These are phyloP conservation scores for Physaria fendleri DNA, from an alignment of 345 rosid genomes.

Conservation along the genomic window DNA sequence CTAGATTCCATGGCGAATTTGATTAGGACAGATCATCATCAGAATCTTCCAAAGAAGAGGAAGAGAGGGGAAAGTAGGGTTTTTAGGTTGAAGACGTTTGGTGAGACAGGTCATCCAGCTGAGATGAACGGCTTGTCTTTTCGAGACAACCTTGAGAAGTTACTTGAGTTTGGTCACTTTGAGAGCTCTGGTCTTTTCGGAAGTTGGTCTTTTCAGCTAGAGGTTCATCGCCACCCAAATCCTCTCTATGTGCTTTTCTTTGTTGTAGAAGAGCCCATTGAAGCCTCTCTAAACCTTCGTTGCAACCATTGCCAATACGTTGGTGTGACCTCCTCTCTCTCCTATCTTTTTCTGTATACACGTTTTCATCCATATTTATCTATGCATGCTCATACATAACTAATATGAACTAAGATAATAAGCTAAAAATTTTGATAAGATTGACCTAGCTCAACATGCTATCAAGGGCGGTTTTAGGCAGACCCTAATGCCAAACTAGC, in stretches of 20 bases:
- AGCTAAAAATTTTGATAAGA: not conserved
- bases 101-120: constrained; percentile 62
- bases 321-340: constrained; percentile 65
- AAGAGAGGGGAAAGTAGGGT: constrained; percentile 62
- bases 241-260: constrained; percentile 60
- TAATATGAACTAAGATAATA: not conserved
- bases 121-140: constrained; percentile 56
- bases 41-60: constrained; percentile 46
- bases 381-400: not conserved
- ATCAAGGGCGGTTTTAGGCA: too few species aligned
- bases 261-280: constrained; percentile 69
- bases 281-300: constrained; percentile 41
- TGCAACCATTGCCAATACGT: constrained; percentile 81
- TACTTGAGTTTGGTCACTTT: constrained; percentile 58
- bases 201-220: constrained; percentile 89
- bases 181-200: constrained; percentile 42
- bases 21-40: constrained; percentile 17
- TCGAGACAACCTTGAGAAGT: constrained; percentile 47
- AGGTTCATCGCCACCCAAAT: constrained; percentile 62
- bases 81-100: constrained; percentile 68
- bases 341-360: not conserved
- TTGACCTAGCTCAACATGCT: not conserved
- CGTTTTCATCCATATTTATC: not conserved
- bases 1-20: constrained; percentile 21
- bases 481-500: too few species aligned